Conservation (phyloP, 768 basidiomycete species). For the Pisolithus tinctorius region DNA sequence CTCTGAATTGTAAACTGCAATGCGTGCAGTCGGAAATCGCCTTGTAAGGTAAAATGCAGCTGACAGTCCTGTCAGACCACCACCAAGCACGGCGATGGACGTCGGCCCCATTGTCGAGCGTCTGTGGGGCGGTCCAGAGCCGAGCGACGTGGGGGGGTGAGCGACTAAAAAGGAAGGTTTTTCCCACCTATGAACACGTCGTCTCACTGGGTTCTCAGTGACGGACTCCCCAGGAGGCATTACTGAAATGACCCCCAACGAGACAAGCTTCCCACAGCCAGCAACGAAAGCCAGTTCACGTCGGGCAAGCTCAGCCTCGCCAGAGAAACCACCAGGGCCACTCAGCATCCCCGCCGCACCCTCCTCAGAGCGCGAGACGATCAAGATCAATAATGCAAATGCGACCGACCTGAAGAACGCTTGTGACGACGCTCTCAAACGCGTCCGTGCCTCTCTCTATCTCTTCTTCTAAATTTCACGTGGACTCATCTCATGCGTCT, state of each 20-base stretch:
- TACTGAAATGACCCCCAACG: constrained; percentile 17
- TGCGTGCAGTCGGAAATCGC: constrained; percentile 48
- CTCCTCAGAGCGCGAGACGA: constrained; percentile 42
- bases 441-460: constrained; percentile 42
- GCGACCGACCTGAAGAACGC: constrained; percentile 59
- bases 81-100: constrained; percentile 66
- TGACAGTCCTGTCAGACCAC: constrained; percentile 76
- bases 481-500: background rate
- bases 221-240: too few species aligned
- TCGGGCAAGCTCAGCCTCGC: constrained; percentile 21
- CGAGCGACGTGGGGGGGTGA: background rate
- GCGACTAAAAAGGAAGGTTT: background rate
- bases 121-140: background rate
- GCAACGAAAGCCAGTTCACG: constrained; percentile 12
- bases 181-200: background rate
- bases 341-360: constrained; percentile 40
- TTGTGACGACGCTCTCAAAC: constrained; percentile 85
- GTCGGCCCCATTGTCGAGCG: constrained; percentile 14
- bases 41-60: constrained; percentile 73
- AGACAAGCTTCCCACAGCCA: constrained; percentile 9
- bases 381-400: constrained; percentile 58
- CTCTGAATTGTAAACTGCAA: constrained; percentile 67
- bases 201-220: too few species aligned
- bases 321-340: constrained; percentile 44
- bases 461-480: background rate